phyloP scores from a whole-genome alignment of 257 asterid species.

The Eustoma russellianum region DNA sequence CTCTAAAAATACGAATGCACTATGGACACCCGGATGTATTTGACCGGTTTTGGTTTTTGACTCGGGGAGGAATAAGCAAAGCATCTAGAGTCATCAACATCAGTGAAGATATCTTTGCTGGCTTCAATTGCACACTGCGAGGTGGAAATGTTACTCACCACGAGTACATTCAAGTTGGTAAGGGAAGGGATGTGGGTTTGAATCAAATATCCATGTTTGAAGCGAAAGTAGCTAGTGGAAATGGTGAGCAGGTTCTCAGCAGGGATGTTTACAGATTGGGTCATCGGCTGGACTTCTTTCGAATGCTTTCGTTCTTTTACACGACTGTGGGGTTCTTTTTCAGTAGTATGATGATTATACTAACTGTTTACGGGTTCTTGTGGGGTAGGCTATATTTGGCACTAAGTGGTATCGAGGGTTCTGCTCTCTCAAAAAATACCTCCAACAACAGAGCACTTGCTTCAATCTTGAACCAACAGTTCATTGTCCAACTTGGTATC shows the following conservation, averaged over 20 bases:
- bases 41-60: conserved; percentile 96
- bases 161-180: conserved; percentile 97
- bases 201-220: conserved; percentile 97
- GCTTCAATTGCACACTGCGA: conserved; percentile 94
- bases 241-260: conserved; percentile 93
- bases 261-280: conserved; percentile 97
- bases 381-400: conserved; percentile 99
- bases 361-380: conserved; percentile 87
- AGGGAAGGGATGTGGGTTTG: conserved; percentile 98
- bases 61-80: conserved; percentile 98
- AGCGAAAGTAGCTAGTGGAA: conserved; percentile 98
- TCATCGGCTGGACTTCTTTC: conserved; percentile 89
- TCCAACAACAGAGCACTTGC: conserved; percentile 79
- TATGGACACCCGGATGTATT: conserved; percentile 99
- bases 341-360: conserved; percentile 90
- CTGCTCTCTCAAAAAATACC: conserved; percentile 33
- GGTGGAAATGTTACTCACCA: conserved; percentile 98
- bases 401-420: conserved; percentile 83
- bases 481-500: conserved; percentile 87
- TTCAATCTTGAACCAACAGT: conserved; percentile 94
- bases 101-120: conserved; percentile 98
- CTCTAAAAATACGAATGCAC: conserved; percentile 96
- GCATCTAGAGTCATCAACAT: conserved; percentile 95
- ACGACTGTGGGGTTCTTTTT: conserved; percentile 94
- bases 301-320: conserved; percentile 97